These are phyloP conservation scores for Eucalyptus caleyi DNA, from an alignment of 345 rosid species.

Conservation along the genomic window DNA sequence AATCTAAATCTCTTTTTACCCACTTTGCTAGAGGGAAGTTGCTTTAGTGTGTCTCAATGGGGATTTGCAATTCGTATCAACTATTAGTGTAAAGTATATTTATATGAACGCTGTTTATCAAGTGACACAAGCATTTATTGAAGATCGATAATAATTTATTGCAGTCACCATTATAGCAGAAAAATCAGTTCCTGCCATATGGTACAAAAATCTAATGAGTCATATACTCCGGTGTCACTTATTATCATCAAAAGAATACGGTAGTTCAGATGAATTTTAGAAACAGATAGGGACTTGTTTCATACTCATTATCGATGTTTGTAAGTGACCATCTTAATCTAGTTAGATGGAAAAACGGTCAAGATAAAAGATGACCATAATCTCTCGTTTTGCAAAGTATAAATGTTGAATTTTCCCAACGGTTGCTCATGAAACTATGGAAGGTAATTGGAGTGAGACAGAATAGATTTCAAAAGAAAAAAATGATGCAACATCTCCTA, in stretches of 20 bases:
- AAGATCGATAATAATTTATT: not conserved
- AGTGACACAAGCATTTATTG: not conserved
- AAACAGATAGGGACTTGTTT: not conserved
- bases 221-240: not conserved
- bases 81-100: not conserved
- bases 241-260: not conserved
- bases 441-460: not conserved
- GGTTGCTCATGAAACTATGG: not conserved
- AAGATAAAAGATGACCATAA: not conserved
- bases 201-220: not conserved
- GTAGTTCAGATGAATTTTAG: not conserved
- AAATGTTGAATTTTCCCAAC: not conserved
- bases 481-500: not conserved
- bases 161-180: rapidly evolving
- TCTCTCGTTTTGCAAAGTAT: not conserved
- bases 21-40: not conserved
- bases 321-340: not conserved
- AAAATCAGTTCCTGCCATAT: not conserved
- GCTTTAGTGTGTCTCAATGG: not conserved
- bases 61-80: not conserved
- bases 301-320: not conserved
- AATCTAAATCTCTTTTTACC: not conserved
- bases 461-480: not conserved
- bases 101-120: not conserved
- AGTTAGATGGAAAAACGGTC: not conserved